Percentiles rank a stretch among this genome's conserved stretches.
Evolutionary conservation across 139 green algal genomes (phyloP).

Genomic region (Micractinium sp.): DNA sequence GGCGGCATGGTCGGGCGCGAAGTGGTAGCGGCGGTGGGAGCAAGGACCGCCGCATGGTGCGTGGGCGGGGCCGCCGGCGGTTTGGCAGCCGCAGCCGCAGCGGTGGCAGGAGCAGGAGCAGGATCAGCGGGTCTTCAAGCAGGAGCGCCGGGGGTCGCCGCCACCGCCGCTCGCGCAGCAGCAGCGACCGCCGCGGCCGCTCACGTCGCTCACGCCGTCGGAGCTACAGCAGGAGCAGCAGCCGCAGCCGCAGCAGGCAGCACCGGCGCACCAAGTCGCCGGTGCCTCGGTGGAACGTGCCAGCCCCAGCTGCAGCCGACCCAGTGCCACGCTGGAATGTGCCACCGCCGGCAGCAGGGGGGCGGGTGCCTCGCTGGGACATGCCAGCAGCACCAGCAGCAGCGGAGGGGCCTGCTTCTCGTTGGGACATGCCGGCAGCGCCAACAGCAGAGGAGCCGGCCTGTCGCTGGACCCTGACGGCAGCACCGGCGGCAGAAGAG

Average conservation of each 20-base stretch:
- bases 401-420: no score
- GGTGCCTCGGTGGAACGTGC: neutral
- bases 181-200: neutral
- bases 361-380: no score
- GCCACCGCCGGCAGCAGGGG: neutral
- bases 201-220: neutral
- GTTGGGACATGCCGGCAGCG: no score
- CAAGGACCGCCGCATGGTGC: neutral
- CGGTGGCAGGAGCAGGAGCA: neutral
- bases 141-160: neutral
- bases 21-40: neutral
- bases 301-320: no score
- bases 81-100: constrained; percentile 7
- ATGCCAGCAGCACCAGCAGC: no score
- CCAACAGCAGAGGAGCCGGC: no score
- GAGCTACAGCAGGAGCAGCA: neutral
- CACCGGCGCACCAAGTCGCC: neutral
- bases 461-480: no score
- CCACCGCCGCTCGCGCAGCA: neutral
- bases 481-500: no score
- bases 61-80: neutral
- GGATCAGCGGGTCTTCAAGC: neutral
- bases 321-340: neutral
- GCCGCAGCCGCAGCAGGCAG: neutral
- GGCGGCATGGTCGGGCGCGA: neutral